Evolutionary conservation across 1,284 basidiomycete genomes (phyloP).

Genomic region (Meira nashicola): DNA sequence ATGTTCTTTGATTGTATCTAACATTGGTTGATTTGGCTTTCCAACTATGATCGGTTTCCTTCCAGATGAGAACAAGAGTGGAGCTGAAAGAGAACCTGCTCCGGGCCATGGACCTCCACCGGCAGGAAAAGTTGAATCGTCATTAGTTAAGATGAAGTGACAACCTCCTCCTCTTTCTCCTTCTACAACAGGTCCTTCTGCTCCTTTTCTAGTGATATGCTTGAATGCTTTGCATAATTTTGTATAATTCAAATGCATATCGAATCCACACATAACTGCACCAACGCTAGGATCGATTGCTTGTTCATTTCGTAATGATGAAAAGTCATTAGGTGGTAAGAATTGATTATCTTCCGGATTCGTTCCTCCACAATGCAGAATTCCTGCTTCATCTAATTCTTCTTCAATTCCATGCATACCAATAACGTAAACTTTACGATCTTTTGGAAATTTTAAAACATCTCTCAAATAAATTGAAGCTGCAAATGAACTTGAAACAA

Average conservation of each 20-base stretch:
- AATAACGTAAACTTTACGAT: conserved; percentile 93
- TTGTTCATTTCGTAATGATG: conserved; percentile 57
- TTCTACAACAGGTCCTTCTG: conserved; percentile 22
- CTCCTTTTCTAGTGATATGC: conserved; percentile 61
- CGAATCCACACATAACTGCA: conserved; percentile 79
- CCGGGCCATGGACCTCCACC: conserved; percentile 70
- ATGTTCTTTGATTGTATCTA: conserved; percentile 83
- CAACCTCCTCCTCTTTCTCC: conserved; percentile 67
- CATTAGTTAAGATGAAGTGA: conserved; percentile 86
- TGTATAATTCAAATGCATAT: conserved; percentile 63
- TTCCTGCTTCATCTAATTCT: conserved; percentile 77
- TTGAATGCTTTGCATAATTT: conserved; percentile 90
- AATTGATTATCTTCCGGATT: conserved; percentile 76
- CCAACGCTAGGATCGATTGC: conserved; percentile 72
- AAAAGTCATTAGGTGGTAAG: conserved; percentile 66
- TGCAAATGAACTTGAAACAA: conserved; percentile 91
- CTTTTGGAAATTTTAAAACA: conserved; percentile 77
- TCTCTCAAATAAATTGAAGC: conserved; percentile 87
- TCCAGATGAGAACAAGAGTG: conserved; percentile 69
- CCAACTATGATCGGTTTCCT: conserved; percentile 72
- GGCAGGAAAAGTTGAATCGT: conserved; percentile 82
- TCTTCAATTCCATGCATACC: conserved; percentile 89
- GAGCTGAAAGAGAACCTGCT: conserved; percentile 75
- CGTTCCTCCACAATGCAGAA: conserved; percentile 77
- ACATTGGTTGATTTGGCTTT: conserved; percentile 85